Percentiles rank a stretch among this genome's conserved stretches.
Evolutionary conservation across 768 basidiomycete species (phyloP).

Genomic region (Mycena albidolilacea): DNA sequence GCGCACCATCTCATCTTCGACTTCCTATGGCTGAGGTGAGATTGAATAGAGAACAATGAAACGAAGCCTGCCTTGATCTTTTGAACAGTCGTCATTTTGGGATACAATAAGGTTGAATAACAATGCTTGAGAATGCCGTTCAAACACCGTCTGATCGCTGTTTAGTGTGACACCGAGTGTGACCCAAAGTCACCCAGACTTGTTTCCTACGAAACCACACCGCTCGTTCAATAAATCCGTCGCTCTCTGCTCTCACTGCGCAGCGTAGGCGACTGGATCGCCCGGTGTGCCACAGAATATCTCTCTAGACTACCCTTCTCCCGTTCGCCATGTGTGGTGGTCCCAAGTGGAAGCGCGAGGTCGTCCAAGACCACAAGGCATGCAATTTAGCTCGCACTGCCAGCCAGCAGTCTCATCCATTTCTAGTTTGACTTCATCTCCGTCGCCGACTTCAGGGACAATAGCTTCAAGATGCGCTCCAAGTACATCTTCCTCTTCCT

Average conservation of each 20-base stretch:
- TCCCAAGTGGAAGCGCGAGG: constrained; percentile 96
- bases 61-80: constrained; percentile 79
- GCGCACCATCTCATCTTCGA: constrained; percentile 97
- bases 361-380: constrained; percentile 98
- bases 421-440: constrained; percentile 96
- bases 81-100: constrained; percentile 71
- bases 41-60: constrained; percentile 44
- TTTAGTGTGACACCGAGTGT: neutral
- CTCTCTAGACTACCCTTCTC: constrained; percentile 42
- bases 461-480: constrained; percentile 84
- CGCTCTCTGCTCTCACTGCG: constrained; percentile 29
- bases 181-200: neutral
- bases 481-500: constrained; percentile 96
- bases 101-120: neutral
- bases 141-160: too few relatives aligned
- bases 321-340: constrained; percentile 74
- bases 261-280: constrained; percentile 69
- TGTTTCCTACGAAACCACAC: constrained; percentile 28
- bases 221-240: constrained; percentile 41
- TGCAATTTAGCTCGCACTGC: neutral
- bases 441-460: constrained; percentile 91
- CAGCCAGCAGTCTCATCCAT: constrained; percentile 10
- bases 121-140: neutral
- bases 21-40: constrained; percentile 67
- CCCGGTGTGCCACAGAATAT: constrained; percentile 47